These are phyloP conservation scores for Panaeolus cyanescens DNA, from an alignment of 768 basidiomycete species.

Conservation along the genomic window DNA sequence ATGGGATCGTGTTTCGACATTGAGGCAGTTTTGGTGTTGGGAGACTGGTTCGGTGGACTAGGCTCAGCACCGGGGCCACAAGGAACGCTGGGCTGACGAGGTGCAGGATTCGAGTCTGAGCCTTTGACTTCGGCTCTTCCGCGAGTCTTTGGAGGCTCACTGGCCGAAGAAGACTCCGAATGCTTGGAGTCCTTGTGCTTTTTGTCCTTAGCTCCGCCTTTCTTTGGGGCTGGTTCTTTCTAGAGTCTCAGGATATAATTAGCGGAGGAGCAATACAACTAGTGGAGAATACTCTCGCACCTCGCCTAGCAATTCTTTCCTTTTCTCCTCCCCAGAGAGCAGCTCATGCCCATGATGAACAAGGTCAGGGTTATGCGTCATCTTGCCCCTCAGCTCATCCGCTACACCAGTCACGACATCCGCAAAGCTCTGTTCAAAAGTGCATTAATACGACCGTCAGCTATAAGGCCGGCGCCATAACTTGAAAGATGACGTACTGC, in stretches of 20 bases:
- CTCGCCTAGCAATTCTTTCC: conserved; percentile 24
- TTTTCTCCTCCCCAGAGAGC: conserved; percentile 23
- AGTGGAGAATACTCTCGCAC: conserved; percentile 10
- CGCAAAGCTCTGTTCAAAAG: conserved; percentile 17
- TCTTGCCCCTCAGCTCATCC: conserved; percentile 28
- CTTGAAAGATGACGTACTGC: conserved; percentile 29
- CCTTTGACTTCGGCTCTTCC: not conserved
- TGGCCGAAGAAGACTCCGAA: not conserved
- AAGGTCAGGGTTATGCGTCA: conserved; percentile 23
- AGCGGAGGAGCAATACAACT: not conserved
- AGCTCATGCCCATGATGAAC: conserved; percentile 26
- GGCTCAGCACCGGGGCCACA: not conserved
- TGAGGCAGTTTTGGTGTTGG: not conserved
- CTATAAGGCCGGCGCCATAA: not conserved
- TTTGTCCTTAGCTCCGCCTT: not conserved
- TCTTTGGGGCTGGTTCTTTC: not conserved
- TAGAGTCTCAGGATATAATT: not conserved
- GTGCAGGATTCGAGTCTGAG: not conserved
- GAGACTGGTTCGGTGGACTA: not conserved
- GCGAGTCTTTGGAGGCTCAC: not conserved
- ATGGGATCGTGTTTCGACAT: not conserved
- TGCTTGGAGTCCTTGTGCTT: not conserved
- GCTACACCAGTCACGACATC: conserved; percentile 26
- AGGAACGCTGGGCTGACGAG: not conserved
- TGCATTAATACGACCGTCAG: not conserved